Evolutionary conservation across 2,329 filamentous ascomycete genomes (phyloP), one percentile per base, ranked within the genome.

Genomic region (Cercospora sesami): DNA sequence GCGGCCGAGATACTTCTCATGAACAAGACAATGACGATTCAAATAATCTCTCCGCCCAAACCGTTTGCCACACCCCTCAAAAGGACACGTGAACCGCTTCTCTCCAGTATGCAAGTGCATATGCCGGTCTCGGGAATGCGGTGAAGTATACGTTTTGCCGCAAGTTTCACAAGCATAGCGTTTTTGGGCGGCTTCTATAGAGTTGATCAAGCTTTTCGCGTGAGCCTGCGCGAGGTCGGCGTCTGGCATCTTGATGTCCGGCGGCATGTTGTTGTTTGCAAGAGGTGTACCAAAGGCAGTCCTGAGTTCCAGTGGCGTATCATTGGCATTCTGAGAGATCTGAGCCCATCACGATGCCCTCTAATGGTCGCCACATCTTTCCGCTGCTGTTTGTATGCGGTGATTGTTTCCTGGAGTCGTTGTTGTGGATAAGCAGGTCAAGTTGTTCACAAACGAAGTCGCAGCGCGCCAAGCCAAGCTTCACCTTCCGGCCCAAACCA

Each of bases 61-160:
- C 12, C 26, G 23, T 14, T 63, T 36, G 60, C 16, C 18, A 14
- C 60, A 63, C 16, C 45, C 26, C 4, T 16, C 21, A 5, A 31
- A 53, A 21, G 39, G 60, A 31, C 60, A 63, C 5, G 45, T 18
- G 18, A 51, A 53, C 3, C 42, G 60, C 28, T 55, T 63, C 30
- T 63, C 60, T 39, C 42, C 60, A 39, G 60, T 62, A 39, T 63
- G 60, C 3, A 36, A 23, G 9, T 45, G 42, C 39, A 53, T 63
- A 28, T 63, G 60, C 16, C 60, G 39, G n/a, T 48, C 28, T 5
- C 60, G 60, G 16, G 45, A 42, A 23, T 33, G n/a, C 18, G 39
- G 39, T 14, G 42, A 31, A 16, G 36, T 33, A 30, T 51, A 63
- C 2, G 28, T 48, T 26, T 55, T 53, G 9, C 30, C 60, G 23